Evolutionary conservation across 345 rosid species (phyloP), one percentile per base, ranked within the genome.

Genomic region (Brassica nigra): DNA sequence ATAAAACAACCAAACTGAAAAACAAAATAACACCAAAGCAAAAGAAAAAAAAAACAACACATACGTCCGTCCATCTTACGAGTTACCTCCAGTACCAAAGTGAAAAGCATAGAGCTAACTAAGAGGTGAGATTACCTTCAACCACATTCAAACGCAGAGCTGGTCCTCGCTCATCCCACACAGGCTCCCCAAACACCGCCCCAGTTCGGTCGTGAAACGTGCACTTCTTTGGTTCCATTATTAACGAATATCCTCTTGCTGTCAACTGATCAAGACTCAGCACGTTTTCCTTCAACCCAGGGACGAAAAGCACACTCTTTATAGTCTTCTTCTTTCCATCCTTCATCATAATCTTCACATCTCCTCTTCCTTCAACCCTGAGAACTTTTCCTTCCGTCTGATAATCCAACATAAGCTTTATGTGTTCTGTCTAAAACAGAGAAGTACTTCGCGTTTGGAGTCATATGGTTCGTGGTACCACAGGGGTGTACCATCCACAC

Each of bases 271-370:
- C 14, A 27, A 72, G 0, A 72, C 76, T 72, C 0, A 72, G 6
- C 57, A 61, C 67, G 68, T 72, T 72, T 37, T n/a, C 62, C 10
- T 27, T n/a, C 6, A 72, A 10, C 39, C n/a, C 57, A 0, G 76
- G 76, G 61, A 72, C 76, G 10, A 27, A 72, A 62, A 73, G 36
- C 58, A 73, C 76, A 15, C 62, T 28, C 29, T 39, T 42, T 0
- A 73, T 73, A 6, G 68, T 39, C 59, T 28, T 73, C 37, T 37
- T 72, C 67, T 72, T 72, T 57, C 76, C 68, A n/a, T 39, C 68
- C 58, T 72, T 72, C 57, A n/a, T 61, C 58, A 15, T 5, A 9
- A 72, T 39, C 76, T 61, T 61, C 1, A 72, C 58, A 61, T 28
- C 57, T 73, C 76, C 76, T 27, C 8, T 39, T 9, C 68, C 76